Evolutionary conservation across 495 filamentous ascomycete species (phyloP).

Genomic region (Daldinia childiae): DNA sequence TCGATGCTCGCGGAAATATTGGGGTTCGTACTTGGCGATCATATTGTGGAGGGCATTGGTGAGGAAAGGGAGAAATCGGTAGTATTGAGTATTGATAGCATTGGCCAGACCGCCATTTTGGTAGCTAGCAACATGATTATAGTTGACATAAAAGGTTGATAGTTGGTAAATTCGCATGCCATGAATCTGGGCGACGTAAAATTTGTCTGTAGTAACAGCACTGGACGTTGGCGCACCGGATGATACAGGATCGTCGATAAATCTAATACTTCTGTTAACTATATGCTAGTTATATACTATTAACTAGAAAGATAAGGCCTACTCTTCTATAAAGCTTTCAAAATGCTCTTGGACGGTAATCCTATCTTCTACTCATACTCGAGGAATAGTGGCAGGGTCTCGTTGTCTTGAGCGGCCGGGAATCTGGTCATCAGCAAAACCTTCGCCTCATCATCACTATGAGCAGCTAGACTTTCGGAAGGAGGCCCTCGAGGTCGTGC

Average conservation of each 20-base stretch:
- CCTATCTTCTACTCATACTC: conserved; percentile 87
- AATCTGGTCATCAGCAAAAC: conserved; percentile 67
- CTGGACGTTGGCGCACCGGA: conserved; percentile 80
- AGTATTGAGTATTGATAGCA: conserved; percentile 89
- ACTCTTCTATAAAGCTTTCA: conserved; percentile 88
- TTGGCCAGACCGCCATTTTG: conserved; percentile 79
- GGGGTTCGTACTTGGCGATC: conserved; percentile 91
- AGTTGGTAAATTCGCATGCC: conserved; percentile 83
- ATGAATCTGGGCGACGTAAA: conserved; percentile 96
- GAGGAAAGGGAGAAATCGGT: conserved; percentile 93
- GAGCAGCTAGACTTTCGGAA: conserved; percentile 70
- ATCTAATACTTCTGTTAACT: conserved; percentile 57
- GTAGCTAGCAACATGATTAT: conserved; percentile 78
- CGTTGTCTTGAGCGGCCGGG: conserved; percentile 65
- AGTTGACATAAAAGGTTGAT: conserved; percentile 98
- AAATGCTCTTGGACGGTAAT: conserved; percentile 87
- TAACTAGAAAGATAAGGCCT: conserved; percentile 36
- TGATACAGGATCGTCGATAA: conserved; percentile 76
- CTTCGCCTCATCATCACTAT: conserved; percentile 70
- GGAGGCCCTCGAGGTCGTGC: conserved; percentile 69
- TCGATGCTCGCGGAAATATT: conserved; percentile 90
- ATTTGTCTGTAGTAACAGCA: conserved; percentile 82
- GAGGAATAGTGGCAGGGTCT: conserved; percentile 71
- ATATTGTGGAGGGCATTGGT: conserved; percentile 89
- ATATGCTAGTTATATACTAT: conserved; percentile 17